These are phyloP conservation scores for Citrullus mucosospermus DNA, from an alignment of 306 rosid species.

Conservation along the genomic window DNA sequence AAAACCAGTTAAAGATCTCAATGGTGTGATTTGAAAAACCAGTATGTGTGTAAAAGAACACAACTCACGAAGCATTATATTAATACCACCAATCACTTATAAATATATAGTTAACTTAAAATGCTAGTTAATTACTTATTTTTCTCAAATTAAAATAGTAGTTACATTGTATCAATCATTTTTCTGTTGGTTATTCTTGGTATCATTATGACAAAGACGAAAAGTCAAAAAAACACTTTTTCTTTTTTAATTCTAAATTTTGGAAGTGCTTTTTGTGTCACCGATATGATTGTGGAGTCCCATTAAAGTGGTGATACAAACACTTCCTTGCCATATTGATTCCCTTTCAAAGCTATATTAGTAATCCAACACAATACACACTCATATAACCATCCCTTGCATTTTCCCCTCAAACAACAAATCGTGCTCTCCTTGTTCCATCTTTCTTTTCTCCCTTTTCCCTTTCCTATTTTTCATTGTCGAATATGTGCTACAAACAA, in stretches of 20 bases:
- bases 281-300: background rate
- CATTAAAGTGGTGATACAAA: constrained; percentile 1
- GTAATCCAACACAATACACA: background rate
- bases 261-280: background rate
- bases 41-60: too few species aligned
- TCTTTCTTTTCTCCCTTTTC: background rate
- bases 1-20: too few species aligned
- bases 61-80: too few species aligned
- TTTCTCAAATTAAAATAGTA: background rate
- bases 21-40: too few species aligned
- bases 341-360: background rate
- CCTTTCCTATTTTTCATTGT: too few species aligned
- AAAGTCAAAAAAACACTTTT: background rate
- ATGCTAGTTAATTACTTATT: too few species aligned
- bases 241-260: background rate
- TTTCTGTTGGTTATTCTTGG: background rate
- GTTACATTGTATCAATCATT: background rate
- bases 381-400: background rate
- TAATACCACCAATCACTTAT: too few species aligned
- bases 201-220: background rate
- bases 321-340: background rate
- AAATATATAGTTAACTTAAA: too few species aligned
- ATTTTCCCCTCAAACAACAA: background rate
- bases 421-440: background rate
- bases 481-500: too few species aligned